These are phyloP conservation scores for Polysphondylium violaceum DNA, from an alignment of 78 protist species.

Conservation along the genomic window DNA sequence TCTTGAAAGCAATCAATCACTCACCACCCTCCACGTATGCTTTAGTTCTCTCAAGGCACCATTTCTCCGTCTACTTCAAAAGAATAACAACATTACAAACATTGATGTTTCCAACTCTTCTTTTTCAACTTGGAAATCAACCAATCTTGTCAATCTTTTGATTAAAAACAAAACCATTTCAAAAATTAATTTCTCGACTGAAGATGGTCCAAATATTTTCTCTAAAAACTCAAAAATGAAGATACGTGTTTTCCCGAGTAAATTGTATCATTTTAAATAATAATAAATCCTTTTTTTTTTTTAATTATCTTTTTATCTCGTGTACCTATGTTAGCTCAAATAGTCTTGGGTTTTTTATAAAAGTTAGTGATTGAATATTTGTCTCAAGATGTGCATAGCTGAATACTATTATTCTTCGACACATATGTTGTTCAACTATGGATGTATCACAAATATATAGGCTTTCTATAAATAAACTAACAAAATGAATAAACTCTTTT, in stretches of 20 bases:
- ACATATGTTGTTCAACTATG: too few species aligned
- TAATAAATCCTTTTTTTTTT: too few species aligned
- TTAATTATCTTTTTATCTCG: too few species aligned
- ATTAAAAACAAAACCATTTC: conserved; percentile 25
- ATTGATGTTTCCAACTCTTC: conserved; percentile 43
- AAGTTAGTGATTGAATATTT: too few species aligned
- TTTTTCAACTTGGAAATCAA: conserved; percentile 9
- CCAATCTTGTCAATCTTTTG: neutral
- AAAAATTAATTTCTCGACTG: conserved; percentile 29
- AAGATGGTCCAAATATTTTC: conserved; percentile 2
- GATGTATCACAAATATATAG: too few species aligned
- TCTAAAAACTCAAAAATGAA: conserved; percentile 1
- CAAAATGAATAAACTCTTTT: too few species aligned
- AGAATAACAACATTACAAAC: conserved; percentile 5
- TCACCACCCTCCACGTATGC: conserved; percentile 4
- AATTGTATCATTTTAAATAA: conserved; percentile 37
- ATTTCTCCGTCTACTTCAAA: conserved; percentile 23
- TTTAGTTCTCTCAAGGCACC: conserved; percentile 12
- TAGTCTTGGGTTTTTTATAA: too few species aligned
- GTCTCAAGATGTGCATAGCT: too few species aligned
- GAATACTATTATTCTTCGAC: too few species aligned
- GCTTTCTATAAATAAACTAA: too few species aligned
- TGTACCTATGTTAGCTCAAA: too few species aligned
- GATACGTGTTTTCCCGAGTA: conserved; percentile 4
- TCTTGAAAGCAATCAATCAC: neutral